These are phyloP conservation scores for Casuarina cunninghamiana DNA, from an alignment of 306 rosid genomes.

Conservation along the genomic window DNA sequence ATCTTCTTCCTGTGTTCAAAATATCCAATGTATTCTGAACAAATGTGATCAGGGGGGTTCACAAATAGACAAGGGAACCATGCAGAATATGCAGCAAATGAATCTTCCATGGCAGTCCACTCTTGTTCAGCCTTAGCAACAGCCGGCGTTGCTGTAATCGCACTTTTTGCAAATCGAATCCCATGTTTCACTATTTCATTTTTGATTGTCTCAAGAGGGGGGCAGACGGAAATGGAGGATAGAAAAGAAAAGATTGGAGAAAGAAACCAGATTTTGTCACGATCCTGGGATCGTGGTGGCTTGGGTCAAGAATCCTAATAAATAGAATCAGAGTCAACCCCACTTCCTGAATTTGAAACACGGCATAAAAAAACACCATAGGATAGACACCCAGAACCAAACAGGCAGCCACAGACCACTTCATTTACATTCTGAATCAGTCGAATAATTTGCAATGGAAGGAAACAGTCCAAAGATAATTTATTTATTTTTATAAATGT, in stretches of 20 bases:
- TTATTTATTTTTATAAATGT: too few species aligned
- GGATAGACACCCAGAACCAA: slow-evolving; percentile 76
- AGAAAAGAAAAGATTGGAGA: slow-evolving; percentile 74
- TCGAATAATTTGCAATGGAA: not conserved
- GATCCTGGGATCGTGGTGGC: slow-evolving; percentile 41
- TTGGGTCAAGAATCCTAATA: slow-evolving; percentile 23
- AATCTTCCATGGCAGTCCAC: slow-evolving; percentile 43
- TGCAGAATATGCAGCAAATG: slow-evolving; percentile 58
- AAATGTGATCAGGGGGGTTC: slow-evolving; percentile 68
- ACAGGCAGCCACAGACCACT: slow-evolving; percentile 56
- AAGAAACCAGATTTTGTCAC: slow-evolving; percentile 67
- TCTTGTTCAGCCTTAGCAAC: slow-evolving; percentile 55
- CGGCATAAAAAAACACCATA: too few species aligned
- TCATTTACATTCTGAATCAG: too few species aligned
- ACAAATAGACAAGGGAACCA: slow-evolving; percentile 85
- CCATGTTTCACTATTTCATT: slow-evolving; percentile 62
- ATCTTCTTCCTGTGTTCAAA: slow-evolving; percentile 80
- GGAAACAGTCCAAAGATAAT: too few species aligned
- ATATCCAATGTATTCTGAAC: slow-evolving; percentile 83
- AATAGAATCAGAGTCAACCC: too few species aligned
- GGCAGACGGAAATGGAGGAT: slow-evolving; percentile 77
- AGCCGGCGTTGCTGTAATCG: slow-evolving; percentile 72
- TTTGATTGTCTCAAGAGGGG: slow-evolving; percentile 91
- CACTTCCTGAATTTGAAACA: too few species aligned
- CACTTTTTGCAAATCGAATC: slow-evolving; percentile 70